These are phyloP conservation scores for Scleroderma bovista DNA, from an alignment of 768 basidiomycete genomes.

Conservation along the genomic window DNA sequence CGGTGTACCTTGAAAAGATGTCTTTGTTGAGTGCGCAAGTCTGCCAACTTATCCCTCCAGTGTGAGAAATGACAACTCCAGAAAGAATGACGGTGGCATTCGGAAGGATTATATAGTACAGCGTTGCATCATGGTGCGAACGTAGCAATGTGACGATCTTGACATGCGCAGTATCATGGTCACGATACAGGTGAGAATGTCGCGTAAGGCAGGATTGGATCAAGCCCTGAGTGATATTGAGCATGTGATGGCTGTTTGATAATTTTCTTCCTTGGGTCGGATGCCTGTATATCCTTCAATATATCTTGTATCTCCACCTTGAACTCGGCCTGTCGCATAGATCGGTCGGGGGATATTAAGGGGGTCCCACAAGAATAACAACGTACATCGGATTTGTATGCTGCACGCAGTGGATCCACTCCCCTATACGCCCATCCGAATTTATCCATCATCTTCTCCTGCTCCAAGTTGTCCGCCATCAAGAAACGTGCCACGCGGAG, in stretches of 20 bases:
- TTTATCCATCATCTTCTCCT: constrained; percentile 44
- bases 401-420: constrained; percentile 37
- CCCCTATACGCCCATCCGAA: constrained; percentile 51
- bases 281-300: constrained; percentile 12
- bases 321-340: constrained; percentile 15
- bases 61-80: no score
- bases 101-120: no score
- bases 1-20: no score
- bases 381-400: constrained; percentile 40
- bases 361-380: neutral
- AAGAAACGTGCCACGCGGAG: constrained; percentile 49
- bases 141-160: no score
- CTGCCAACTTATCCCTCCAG: no score
- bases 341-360: neutral
- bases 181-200: constrained; percentile 20
- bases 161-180: neutral
- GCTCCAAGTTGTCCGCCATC: constrained; percentile 14
- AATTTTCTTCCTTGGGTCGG: constrained; percentile 20
- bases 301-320: constrained; percentile 14
- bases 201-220: constrained; percentile 1
- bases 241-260: no score
- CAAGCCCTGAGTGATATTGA: neutral
- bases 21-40: no score
- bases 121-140: no score
- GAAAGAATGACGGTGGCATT: no score